These are phyloP conservation scores for Pythium brachiatum DNA, from an alignment of 352 stramenopile genomes.

Conservation along the genomic window DNA sequence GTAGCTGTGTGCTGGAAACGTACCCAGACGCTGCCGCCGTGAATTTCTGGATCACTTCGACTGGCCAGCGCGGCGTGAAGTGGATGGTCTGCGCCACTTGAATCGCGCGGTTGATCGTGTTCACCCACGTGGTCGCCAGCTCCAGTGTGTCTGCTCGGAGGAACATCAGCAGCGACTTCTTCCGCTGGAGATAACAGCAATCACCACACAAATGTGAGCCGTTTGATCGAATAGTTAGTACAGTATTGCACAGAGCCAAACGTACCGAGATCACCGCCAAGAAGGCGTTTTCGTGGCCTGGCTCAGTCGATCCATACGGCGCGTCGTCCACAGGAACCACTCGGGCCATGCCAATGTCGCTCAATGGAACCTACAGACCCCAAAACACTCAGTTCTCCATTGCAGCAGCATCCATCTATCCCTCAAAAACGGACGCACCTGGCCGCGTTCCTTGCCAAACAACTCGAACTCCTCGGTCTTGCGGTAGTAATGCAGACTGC, in stretches of 20 bases:
- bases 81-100: constrained; percentile 64
- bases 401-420: background rate
- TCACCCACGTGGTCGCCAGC: constrained; percentile 70
- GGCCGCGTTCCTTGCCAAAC: constrained; percentile 81
- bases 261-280: constrained; percentile 67
- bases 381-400: background rate
- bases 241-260: background rate
- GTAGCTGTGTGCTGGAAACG: background rate
- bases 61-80: constrained; percentile 62
- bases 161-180: constrained; percentile 79
- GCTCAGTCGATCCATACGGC: constrained; percentile 66
- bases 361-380: constrained; percentile 28
- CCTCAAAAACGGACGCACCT: constrained; percentile 27
- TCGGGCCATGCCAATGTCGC: constrained; percentile 74
- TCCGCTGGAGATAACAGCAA: constrained; percentile 43
- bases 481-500: constrained; percentile 82
- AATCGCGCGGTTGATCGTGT: constrained; percentile 75
- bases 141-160: constrained; percentile 72
- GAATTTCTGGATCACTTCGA: constrained; percentile 75
- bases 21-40: constrained; percentile 64
- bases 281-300: constrained; percentile 57
- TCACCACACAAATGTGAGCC: background rate
- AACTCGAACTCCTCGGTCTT: constrained; percentile 80
- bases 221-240: no score
- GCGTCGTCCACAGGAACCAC: constrained; percentile 73